Evolutionary conservation across 352 stramenopile genomes (phyloP).

Genomic region (Phytophthora tentaculata): DNA sequence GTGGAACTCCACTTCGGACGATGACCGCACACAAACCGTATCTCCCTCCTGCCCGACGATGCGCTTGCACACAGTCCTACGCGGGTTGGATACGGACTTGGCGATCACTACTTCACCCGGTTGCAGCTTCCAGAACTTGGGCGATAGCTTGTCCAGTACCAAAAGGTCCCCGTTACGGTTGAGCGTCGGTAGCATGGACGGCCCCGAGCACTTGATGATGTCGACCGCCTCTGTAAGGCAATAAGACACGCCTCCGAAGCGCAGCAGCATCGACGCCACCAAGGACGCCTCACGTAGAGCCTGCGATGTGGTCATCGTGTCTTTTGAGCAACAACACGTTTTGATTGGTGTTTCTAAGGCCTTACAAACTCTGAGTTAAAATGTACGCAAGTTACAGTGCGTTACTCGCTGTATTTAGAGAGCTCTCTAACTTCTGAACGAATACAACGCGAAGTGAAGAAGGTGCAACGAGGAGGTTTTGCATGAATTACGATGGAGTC

Average conservation of each 20-base stretch:
- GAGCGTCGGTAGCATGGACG: constrained; percentile 92
- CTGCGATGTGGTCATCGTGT: background rate
- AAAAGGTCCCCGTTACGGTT: constrained; percentile 91
- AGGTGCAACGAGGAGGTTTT: background rate
- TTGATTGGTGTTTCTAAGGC: too few species aligned
- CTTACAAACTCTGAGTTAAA: too few species aligned
- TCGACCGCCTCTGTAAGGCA: constrained; percentile 77
- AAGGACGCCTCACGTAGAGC: constrained; percentile 47
- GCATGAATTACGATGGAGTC: constrained; percentile 19
- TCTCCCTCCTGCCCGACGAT: constrained; percentile 87
- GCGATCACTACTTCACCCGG: constrained; percentile 90
- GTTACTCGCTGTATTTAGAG: too few species aligned
- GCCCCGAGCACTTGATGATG: constrained; percentile 88
- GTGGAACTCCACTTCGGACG: constrained; percentile 77
- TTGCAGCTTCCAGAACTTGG: constrained; percentile 61
- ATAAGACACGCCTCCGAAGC: constrained; percentile 77
- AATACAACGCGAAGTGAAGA: background rate
- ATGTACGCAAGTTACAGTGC: too few species aligned
- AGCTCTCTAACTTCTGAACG: too few species aligned
- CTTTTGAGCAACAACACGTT: background rate
- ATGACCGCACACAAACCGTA: constrained; percentile 78
- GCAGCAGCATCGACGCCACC: constrained; percentile 71
- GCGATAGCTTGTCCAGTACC: constrained; percentile 89
- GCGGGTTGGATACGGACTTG: constrained; percentile 85
- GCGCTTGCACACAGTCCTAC: constrained; percentile 91